Percentiles rank a stretch among this genome's conserved stretches.
phyloP scores from a whole-genome alignment of 768 basidiomycete species.

The Xerocomellus intermedius region DNA sequence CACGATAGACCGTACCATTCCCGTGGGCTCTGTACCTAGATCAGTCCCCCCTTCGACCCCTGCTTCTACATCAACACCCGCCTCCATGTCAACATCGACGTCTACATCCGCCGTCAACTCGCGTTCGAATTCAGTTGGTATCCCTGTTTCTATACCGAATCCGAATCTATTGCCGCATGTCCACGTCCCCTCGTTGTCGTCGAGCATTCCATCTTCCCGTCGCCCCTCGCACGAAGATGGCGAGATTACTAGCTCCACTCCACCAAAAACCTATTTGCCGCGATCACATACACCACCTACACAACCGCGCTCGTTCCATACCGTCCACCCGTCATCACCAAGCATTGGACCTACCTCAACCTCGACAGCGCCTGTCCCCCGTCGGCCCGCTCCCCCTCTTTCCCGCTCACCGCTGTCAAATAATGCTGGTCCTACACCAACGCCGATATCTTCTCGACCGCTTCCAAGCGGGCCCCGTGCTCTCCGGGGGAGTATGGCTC shows the following conservation, averaged over 20 bases:
- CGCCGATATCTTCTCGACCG: slow-evolving; percentile 32
- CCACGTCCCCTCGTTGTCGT: slow-evolving; percentile 1
- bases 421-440: slow-evolving; percentile 13
- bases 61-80: slow-evolving; percentile 8
- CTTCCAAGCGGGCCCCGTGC: slow-evolving; percentile 42
- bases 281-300: slow-evolving; percentile 47
- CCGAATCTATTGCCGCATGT: not conserved
- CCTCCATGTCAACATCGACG: slow-evolving; percentile 22
- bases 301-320: slow-evolving; percentile 46
- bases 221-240: slow-evolving; percentile 50
- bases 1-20: not conserved
- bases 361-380: slow-evolving; percentile 22
- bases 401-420: slow-evolving; percentile 32
- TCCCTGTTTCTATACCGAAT: slow-evolving; percentile 8
- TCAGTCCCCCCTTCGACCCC: slow-evolving; percentile 3
- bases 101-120: slow-evolving; percentile 24
- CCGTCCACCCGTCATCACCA: slow-evolving; percentile 26
- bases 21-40: not conserved
- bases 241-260: slow-evolving; percentile 44
- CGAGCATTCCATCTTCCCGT: slow-evolving; percentile 19
- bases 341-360: slow-evolving; percentile 23
- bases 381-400: slow-evolving; percentile 31
- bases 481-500: slow-evolving; percentile 30
- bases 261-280: slow-evolving; percentile 36
- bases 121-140: slow-evolving; percentile 27